A percentile compares a stretch with the other conserved stretches of the same genome.
Conservation (phyloP, 768 basidiomycete genomes). For the Amanita jacksonii region DNA sequence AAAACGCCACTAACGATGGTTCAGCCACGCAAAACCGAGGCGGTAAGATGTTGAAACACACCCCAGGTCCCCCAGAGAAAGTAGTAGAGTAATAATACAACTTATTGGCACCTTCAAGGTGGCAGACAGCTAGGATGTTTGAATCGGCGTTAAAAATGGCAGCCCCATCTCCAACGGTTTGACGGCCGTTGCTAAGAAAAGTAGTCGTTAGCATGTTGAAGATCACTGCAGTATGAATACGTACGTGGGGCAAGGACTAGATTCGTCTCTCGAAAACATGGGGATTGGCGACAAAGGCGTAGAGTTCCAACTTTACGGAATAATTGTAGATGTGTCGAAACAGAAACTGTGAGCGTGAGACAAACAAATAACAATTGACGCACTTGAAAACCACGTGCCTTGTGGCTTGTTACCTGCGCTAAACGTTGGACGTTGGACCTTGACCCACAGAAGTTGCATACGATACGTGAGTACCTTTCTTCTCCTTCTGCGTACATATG, state of each 20-base stretch:
- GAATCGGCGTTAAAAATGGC: slow-evolving; percentile 67
- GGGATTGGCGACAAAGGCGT: slow-evolving; percentile 71
- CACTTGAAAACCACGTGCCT: too few species aligned
- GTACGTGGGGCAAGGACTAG: slow-evolving; percentile 94
- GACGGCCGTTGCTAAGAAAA: slow-evolving; percentile 80
- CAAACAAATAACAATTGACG: too few species aligned
- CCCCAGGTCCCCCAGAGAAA: slow-evolving; percentile 91
- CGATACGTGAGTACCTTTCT: neutral
- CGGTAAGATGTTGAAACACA: slow-evolving; percentile 26
- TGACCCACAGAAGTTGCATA: too few species aligned
- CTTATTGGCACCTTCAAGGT: slow-evolving; percentile 68
- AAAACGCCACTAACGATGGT: slow-evolving; percentile 80
- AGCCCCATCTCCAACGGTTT: slow-evolving; percentile 97
- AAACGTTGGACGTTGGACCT: too few species aligned
- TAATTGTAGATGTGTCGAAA: slow-evolving; percentile 8
- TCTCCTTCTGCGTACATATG: neutral
- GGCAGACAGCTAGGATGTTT: slow-evolving; percentile 80
- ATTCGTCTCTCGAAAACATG: slow-evolving; percentile 67
- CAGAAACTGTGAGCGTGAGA: too few species aligned
- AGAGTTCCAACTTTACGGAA: slow-evolving; percentile 72
- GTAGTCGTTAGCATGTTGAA: slow-evolving; percentile 13
- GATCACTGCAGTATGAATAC: slow-evolving; percentile 17
- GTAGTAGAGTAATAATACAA: slow-evolving; percentile 91
- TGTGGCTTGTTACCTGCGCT: too few species aligned
- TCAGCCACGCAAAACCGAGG: slow-evolving; percentile 8